Conservation (phyloP, 192 early-diverging fungal species). For the Coemansia sp. region DNA sequence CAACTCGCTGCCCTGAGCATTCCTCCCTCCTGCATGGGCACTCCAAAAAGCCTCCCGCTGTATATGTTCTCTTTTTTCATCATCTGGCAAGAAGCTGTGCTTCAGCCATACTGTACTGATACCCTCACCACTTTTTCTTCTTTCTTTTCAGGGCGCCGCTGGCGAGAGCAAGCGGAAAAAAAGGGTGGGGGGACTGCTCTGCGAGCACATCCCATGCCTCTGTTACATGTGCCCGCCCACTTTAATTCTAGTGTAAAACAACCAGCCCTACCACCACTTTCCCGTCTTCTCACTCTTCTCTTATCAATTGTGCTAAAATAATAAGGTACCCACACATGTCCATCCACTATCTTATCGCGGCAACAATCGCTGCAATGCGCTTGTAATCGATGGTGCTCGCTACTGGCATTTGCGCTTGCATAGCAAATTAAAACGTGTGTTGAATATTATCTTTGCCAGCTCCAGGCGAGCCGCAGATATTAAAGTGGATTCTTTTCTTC, state of each 20-base stretch:
- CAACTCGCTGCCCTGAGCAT: conserved; percentile 18
- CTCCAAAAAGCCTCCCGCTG: conserved; percentile 2
- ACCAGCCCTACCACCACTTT: no score
- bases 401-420: not conserved
- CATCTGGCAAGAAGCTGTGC: not conserved
- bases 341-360: no score
- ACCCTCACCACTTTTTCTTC: no score
- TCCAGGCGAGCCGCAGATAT: not conserved
- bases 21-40: no score
- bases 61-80: not conserved
- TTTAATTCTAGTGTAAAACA: no score
- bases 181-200: no score
- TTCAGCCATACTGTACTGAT: not conserved
- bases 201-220: no score
- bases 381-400: not conserved
- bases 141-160: not conserved
- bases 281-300: no score
- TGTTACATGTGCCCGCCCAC: no score
- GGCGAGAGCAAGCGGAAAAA: not conserved
- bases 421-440: not conserved
- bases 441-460: not conserved
- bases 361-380: no score
- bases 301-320: no score
- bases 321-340: no score
- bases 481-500: not conserved